Evolutionary conservation across 2,329 filamentous ascomycete species (phyloP), one percentile per base, ranked within the genome.

Genomic region (Emydomyces testavorans): DNA sequence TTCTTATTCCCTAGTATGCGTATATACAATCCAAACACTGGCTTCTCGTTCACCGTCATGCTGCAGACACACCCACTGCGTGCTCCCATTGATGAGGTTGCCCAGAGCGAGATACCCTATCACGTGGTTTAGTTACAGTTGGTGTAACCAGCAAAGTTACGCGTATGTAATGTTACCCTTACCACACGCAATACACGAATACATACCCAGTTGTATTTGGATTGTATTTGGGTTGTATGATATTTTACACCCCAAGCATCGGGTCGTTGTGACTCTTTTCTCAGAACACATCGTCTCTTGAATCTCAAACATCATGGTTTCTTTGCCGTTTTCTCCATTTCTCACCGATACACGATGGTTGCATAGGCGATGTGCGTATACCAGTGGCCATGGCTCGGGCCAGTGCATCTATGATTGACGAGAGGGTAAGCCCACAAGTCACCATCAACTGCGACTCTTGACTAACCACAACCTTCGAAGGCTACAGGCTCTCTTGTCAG

Each of bases 341-440:
- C 16, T 16, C 16, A 20, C 28, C 20, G 10, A 28, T 13, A 11
- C 7, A 29, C 10, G 4, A 18, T 16, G 5, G 13, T 35, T 34
- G n/a, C 29, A 31, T 11, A 38, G 16, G 16, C 6, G 3, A 44
- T 44, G 41, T 37, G 20, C 6, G n/a, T 38, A 13, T n/a, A 20
- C 10, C 13, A 23, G 8, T 23, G 15, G 24, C 43, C 7, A 46
- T 46, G 43, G 43, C 43, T 46, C 32, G 34, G 10, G 34, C 43
- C 24, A 46, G 35, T 11, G 23, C 23, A 18, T 31, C 21, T 4
- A 24, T 29, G 15, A 16, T 44, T 5, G 16, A 15, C 13, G 43
- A 46, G n/a, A 46, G 43, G n/a, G 43, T 46, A 46, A 13, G 43
- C 34, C 20, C 21, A 37, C 16, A 6, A 6, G 18, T n/a, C 13